Conservation (phyloP, 2,329 filamentous ascomycete species). For the Curvularia sp. region DNA sequence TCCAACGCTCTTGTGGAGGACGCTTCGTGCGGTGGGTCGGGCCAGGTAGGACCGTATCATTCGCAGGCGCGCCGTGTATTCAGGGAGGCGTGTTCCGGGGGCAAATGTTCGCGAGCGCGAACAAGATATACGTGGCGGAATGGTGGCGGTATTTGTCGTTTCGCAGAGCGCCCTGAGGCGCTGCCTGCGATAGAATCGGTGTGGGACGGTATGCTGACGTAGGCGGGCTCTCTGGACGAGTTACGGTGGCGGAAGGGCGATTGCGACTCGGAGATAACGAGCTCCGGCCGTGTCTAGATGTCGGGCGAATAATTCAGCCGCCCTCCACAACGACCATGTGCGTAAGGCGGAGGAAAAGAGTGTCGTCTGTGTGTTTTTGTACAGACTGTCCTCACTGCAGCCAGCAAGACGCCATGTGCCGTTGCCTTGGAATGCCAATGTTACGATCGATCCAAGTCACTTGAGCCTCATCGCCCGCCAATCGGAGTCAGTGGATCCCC, state of each 20-base stretch:
- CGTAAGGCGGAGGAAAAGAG: too few species aligned
- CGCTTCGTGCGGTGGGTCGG: conserved; percentile 31
- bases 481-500: conserved; percentile 7
- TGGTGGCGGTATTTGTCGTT: conserved; percentile 29
- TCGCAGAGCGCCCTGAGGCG: conserved; percentile 28
- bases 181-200: conserved; percentile 25
- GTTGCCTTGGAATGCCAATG: background rate
- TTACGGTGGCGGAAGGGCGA: conserved; percentile 18
- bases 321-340: background rate
- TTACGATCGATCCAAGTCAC: conserved; percentile 4
- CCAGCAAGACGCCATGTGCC: background rate
- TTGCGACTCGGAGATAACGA: conserved; percentile 22
- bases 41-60: conserved; percentile 42
- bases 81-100: background rate
- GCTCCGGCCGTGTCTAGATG: background rate
- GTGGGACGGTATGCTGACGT: conserved; percentile 31
- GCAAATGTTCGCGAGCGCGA: background rate
- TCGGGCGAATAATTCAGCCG: conserved; percentile 22
- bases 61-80: conserved; percentile 38
- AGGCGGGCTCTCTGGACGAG: conserved; percentile 20
- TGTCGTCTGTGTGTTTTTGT: too few species aligned
- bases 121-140: conserved; percentile 3
- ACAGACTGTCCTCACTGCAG: too few species aligned
- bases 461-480: conserved; percentile 14
- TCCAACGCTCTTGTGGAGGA: conserved; percentile 37